A percentile compares a stretch with the other conserved stretches of the same genome.
Evolutionary conservation across 371 early-diverging fungal species (phyloP).

Genomic region (Syncephalastrum sp.): DNA sequence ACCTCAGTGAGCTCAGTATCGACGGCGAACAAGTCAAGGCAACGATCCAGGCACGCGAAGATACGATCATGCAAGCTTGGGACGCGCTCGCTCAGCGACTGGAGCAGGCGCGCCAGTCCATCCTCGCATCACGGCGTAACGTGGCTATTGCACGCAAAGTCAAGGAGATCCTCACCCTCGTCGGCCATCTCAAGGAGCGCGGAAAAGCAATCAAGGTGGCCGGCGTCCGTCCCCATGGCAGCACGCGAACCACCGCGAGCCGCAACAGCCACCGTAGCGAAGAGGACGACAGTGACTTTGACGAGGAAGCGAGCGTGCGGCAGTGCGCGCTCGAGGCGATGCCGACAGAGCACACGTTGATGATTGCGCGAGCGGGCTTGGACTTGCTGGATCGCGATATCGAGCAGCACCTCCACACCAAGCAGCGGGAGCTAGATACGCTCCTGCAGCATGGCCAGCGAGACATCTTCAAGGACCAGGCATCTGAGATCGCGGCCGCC

Average conservation of each 20-base stretch:
- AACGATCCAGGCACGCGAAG: slow-evolving; percentile 27
- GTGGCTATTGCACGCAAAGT: slow-evolving; percentile 46
- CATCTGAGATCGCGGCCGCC: slow-evolving; percentile 41
- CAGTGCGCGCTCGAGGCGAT: slow-evolving; percentile 37
- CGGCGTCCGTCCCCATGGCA: neutral
- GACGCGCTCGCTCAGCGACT: slow-evolving; percentile 28
- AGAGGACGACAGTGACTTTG: slow-evolving; percentile 13
- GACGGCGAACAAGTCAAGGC: slow-evolving; percentile 22
- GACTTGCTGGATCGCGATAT: slow-evolving; percentile 43
- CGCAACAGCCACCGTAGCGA: slow-evolving; percentile 2
- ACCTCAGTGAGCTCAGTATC: slow-evolving; percentile 25
- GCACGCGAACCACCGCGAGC: slow-evolving; percentile 4
- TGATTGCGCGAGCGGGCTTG: slow-evolving; percentile 39
- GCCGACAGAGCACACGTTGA: slow-evolving; percentile 43
- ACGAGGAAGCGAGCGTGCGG: slow-evolving; percentile 26
- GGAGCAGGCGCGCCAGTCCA: slow-evolving; percentile 13
- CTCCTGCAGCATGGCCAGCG: slow-evolving; percentile 26
- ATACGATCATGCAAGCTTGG: slow-evolving; percentile 36
- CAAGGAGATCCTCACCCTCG: slow-evolving; percentile 42
- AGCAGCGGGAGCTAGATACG: slow-evolving; percentile 37
- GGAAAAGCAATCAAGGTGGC: slow-evolving; percentile 19
- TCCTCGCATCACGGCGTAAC: slow-evolving; percentile 31
- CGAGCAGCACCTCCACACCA: slow-evolving; percentile 34
- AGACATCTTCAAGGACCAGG: slow-evolving; percentile 39
- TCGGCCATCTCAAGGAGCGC: slow-evolving; percentile 45